Conservation (phyloP, 805 yeast species). For the Yamadazyma scolyti region DNA sequence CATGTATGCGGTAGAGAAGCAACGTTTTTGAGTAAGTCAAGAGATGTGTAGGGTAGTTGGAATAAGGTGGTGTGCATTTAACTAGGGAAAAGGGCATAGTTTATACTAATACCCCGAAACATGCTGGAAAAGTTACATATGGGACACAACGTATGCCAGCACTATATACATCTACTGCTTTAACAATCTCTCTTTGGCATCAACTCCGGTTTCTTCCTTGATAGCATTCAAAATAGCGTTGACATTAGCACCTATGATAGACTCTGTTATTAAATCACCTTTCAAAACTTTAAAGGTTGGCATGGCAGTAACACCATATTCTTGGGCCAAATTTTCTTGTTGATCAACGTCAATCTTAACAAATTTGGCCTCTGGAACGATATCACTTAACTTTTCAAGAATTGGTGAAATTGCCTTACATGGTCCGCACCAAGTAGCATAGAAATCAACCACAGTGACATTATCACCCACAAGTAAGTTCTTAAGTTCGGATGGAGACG, state of each 20-base stretch:
- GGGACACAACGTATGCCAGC: no score
- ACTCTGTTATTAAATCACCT: conserved; percentile 54
- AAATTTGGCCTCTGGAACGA: conserved; percentile 50
- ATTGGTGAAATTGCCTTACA: conserved; percentile 41
- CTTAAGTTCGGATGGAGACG: conserved; percentile 22
- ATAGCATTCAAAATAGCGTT: conserved; percentile 26
- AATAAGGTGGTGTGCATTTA: no score
- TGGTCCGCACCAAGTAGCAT: conserved; percentile 46
- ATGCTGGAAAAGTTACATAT: no score
- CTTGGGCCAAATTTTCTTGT: conserved; percentile 54
- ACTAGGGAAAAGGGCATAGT: no score
- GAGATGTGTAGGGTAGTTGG: no score
- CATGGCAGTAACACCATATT: conserved; percentile 67
- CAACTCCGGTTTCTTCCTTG: conserved; percentile 25
- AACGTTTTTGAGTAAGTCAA: no score
- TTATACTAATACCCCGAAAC: no score
- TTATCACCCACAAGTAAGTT: conserved; percentile 21
- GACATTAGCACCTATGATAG: conserved; percentile 65
- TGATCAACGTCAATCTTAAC: conserved; percentile 71
- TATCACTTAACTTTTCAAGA: conserved; percentile 29
- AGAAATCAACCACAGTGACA: conserved; percentile 35
- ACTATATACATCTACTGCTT: no score
- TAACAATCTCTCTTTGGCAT: conserved; percentile 14
- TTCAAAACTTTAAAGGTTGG: conserved; percentile 68
- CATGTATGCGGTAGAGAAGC: no score